Evolutionary conservation across 108 stramenopile species (phyloP).

Genomic region (Skeletonema costatum): DNA sequence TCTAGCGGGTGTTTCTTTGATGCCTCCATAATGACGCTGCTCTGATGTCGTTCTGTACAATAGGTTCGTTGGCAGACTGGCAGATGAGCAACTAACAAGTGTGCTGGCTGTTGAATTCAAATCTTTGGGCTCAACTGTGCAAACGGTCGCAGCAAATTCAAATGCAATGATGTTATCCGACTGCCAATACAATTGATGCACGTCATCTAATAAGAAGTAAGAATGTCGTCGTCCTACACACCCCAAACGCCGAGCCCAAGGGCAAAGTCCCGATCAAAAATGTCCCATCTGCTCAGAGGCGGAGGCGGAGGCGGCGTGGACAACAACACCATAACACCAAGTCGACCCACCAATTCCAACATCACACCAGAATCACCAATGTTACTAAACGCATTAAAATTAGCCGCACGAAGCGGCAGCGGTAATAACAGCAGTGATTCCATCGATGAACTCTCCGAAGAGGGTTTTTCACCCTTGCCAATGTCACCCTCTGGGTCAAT

Average conservation of each 20-base stretch:
- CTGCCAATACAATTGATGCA: too few relatives aligned
- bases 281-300: not conserved
- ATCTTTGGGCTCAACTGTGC: too few relatives aligned
- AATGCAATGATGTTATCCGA: not conserved
- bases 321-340: not conserved
- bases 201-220: too few relatives aligned
- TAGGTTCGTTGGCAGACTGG: not conserved
- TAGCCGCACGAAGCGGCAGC: not conserved
- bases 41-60: not conserved
- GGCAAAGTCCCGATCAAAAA: not conserved
- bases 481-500: not conserved
- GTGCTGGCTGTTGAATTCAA: too few relatives aligned
- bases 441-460: not conserved
- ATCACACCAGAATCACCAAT: not conserved
- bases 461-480: not conserved
- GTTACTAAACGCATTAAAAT: not conserved
- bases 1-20: constrained; percentile 26
- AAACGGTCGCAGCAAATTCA: not conserved
- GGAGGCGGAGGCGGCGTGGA: not conserved
- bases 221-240: not conserved
- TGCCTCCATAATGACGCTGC: not conserved
- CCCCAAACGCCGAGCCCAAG: not conserved
- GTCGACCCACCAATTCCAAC: not conserved
- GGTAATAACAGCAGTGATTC: not conserved
- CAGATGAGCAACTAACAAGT: too few relatives aligned